Evolutionary conservation across 139 green algal genomes (phyloP), one percentile per base, ranked within the genome.

Genomic region (Penium margaritaceum): DNA sequence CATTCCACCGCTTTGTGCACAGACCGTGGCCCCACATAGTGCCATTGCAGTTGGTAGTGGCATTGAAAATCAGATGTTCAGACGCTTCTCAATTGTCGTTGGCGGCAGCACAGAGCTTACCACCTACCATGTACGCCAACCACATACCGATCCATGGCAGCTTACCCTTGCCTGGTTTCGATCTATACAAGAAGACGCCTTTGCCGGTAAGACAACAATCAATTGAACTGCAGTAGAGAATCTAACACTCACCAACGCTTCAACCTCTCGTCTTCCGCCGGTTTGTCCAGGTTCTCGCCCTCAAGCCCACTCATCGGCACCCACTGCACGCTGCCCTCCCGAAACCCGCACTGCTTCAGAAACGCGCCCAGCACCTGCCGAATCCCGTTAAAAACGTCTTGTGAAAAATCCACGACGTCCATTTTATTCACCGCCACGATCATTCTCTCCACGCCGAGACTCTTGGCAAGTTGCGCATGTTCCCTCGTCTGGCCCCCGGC

Each of bases 351-450:
- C 14, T 63, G 62, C 12, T 63, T 67, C 51, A 98, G 80, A 74
- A 95, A 98, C 1, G 90, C 87, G 65, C 77, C 77, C 67, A 98
- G 75, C 47, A 77, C 29, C 12, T 78, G 66, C 39, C 81, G 66
- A 71, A 97, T 93, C 35, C 81, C 35, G 3, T 90, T 80, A 79
- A 95, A 96, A 12, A 89, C 85, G 7, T 81, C 76, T 81, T 89
- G 72, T 54, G 92, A 87, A 85, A 96, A 94, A 44, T 92, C 83
- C 21, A 96, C 60, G 0, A 15, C 35, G 41, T 86, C 78, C 66
- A 86, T 77, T 67, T 98, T 98, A 85, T 97, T 99, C 71, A 99
- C 82, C 14, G 94, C 90, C 9, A 98, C 92, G 0, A 90, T 87
- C 64, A 97, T 34, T 74, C 95, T 87, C 75, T 95, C 85, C 5